Evolutionary conservation across 2,329 filamentous ascomycete genomes (phyloP), one percentile per base, ranked within the genome.

Genomic region (Hypocrella siamensis): DNA sequence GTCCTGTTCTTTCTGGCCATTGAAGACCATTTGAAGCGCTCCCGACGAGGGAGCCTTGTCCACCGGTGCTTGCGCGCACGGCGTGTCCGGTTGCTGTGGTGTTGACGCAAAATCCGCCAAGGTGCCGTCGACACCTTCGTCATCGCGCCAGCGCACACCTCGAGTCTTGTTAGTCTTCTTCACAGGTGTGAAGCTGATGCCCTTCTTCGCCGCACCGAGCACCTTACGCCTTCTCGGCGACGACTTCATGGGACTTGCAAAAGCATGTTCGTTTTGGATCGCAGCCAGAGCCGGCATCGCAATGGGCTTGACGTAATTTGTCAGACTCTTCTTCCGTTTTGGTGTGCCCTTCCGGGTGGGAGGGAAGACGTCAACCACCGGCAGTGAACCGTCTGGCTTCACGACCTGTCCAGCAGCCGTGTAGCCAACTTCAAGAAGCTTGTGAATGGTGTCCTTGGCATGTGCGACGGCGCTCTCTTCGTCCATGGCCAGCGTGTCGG

Each of bases 41-140:
- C 55, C 44, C 3, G 56, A 49, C 10, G 56, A 42, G 3, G 63
- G 52, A 15, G 31, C 35, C 41, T 42, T 48, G 33, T 46, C 40
- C 0, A 41, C 39, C 1, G 45, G 45, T 5, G 39, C 22, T 15
- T 44, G 34, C 31, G 75, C 68, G 6, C 74, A 69, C 3, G 63
- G 62, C 12, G 70, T 39, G 16, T 42, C 61, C 7, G 67, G 53
- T 47, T 77, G 80, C 51, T 85, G 70, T 1, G 90, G 88, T 3
- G 88, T 94, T 56, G 84, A 83, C 47, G 88, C 82, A 49, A 88
- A 94, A 49, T 96, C 90, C 9, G 81, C 85, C 34, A 96, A 60
- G 1, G 78, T 76, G 17, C 85, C 86, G 31, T 88, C 75, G 47
- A 92, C 79, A 3, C 78, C 60, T 46, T 72, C 83, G 45, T 96